phyloP scores from a whole-genome alignment of 371 early-diverging fungal species.

The Mortierella sp. region DNA sequence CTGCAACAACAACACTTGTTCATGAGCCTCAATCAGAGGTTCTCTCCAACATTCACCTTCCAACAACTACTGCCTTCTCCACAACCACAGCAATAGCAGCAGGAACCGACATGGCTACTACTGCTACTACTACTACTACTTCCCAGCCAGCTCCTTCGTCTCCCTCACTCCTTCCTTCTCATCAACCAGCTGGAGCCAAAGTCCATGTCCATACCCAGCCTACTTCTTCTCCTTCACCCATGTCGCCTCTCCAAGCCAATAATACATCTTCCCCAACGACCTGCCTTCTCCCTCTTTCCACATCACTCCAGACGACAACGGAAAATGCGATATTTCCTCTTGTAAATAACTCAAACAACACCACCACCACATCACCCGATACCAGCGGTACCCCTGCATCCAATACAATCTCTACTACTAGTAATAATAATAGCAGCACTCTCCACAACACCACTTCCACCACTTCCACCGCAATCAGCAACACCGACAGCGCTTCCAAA shows the following conservation, averaged over 20 bases:
- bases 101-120: neutral
- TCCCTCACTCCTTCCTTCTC: neutral
- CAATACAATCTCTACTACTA: conserved; percentile 13
- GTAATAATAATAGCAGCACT: conserved; percentile 26
- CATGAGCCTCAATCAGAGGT: conserved; percentile 8
- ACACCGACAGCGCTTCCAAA: neutral
- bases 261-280: neutral
- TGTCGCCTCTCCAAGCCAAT: neutral
- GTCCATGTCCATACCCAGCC: neutral
- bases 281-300: neutral
- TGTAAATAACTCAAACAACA: conserved; percentile 21
- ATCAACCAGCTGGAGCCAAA: neutral
- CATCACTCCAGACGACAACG: neutral
- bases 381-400: conserved; percentile 11
- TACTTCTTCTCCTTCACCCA: neutral
- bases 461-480: neutral
- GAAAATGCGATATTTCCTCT: neutral
- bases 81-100: neutral
- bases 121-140: neutral
- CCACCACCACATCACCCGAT: neutral
- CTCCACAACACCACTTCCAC: neutral
- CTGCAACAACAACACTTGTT: conserved; percentile 12
- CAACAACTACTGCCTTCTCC: neutral
- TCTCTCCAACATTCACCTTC: neutral
- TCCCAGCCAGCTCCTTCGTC: neutral